Percentiles rank a stretch among this genome's conserved stretches.
Evolutionary conservation across 2,329 filamentous ascomycete species (phyloP).

Genomic region (Colletotrichum sp.): DNA sequence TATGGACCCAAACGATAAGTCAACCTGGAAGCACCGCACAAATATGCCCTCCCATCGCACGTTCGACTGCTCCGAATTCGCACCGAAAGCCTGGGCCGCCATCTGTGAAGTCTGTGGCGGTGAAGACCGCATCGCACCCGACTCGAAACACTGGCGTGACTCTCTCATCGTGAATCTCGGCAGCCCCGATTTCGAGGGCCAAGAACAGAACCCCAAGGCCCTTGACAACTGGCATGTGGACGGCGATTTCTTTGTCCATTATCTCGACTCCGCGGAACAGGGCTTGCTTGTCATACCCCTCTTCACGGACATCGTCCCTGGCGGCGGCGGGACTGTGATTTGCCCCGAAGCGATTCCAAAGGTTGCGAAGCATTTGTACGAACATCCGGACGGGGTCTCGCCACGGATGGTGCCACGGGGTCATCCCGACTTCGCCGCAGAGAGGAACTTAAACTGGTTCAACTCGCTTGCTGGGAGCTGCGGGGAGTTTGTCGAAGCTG

Average conservation of each 20-base stretch:
- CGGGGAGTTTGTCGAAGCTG: conserved; percentile 58
- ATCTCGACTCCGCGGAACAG: conserved; percentile 73
- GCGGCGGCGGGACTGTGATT: conserved; percentile 69
- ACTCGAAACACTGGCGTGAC: conserved; percentile 66
- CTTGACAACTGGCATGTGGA: conserved; percentile 71
- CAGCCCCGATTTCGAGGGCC: conserved; percentile 54
- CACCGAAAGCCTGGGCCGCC: conserved; percentile 69
- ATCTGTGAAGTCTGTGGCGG: conserved; percentile 72
- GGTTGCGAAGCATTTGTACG: conserved; percentile 62
- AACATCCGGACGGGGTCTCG: conserved; percentile 68
- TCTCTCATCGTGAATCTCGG: conserved; percentile 75
- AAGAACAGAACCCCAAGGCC: conserved; percentile 54
- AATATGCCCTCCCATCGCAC: conserved; percentile 69
- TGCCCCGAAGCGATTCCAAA: conserved; percentile 63
- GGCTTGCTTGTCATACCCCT: conserved; percentile 71
- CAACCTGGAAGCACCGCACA: conserved; percentile 67
- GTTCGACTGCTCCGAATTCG: conserved; percentile 59
- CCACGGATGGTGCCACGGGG: conserved; percentile 67
- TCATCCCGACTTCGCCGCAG: conserved; percentile 48
- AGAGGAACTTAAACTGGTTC: conserved; percentile 52
- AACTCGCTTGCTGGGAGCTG: conserved; percentile 40
- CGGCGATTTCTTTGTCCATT: conserved; percentile 76
- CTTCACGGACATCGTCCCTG: conserved; percentile 65
- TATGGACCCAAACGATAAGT: conserved; percentile 66
- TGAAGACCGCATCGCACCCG: conserved; percentile 54